Base-by-base conservation (phyloP, 2,329 filamentous ascomycete genomes). In the Exophiala bonariae region DNA sequence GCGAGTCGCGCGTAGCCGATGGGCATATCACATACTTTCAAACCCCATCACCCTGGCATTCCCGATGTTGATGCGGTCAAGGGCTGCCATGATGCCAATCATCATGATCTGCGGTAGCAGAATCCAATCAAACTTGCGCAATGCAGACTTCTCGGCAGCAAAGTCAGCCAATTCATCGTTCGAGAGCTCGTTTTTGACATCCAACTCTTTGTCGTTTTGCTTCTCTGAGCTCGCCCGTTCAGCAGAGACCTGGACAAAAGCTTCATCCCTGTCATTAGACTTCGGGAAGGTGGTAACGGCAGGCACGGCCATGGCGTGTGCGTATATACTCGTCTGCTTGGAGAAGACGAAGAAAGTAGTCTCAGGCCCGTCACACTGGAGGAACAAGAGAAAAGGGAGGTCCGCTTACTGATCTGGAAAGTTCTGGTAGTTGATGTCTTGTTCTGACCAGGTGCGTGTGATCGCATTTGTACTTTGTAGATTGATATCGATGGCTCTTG, bases 41-140 rank as follows among this genome's bases (percentile, higher is more conserved):
- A 36, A 36, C 16, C 33, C 33, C 33, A 36, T 13, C 33, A 36
- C 11, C 11, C 33, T 13, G 17, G 33, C 33, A 18, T 36, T 36
- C 10, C 33, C 33, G 16, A 36, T 36, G 33, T 36, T 36, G 17
- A 36, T 36, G 33, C 33, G 33, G 17, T 36, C 33, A 10, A 36
- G 33, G 10, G 33, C 33, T 10, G 33, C 33, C 33, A 36, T 36
- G 10, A 36, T 31, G 9, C 9, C 28, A 31, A 31, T 31, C 28
- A 31, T 31, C 28, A 31, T 31, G 28, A 31, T 31, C 28, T 31
- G 28, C 28, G 28, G 28, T 9, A 31, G 28, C 28, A 31, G 28
- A 31, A 31, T 31, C 28, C 28, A 31, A 31, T 31, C 28, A 31
- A 31, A 31, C 28, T 31, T 31, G 28, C 28, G 28, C 28, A 31